Evolutionary conservation across 2,329 filamentous ascomycete genomes (phyloP).

Genomic region (Sclerotinia glacialis): DNA sequence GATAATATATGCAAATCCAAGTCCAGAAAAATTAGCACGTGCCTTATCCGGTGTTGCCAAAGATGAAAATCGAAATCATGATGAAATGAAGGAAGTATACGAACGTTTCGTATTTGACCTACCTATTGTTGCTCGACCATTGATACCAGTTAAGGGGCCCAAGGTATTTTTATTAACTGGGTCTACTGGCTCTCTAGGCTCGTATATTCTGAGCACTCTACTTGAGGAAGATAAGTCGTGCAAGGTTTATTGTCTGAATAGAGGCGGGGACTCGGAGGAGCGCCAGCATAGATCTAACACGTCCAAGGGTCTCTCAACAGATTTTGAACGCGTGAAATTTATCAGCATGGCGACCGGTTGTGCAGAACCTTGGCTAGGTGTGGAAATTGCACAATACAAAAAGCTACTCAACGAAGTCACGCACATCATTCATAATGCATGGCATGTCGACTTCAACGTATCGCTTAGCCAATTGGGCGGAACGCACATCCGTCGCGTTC

Average conservation of each 20-base stretch:
- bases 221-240: conserved; percentile 38
- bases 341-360: conserved; percentile 46
- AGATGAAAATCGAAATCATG: not conserved
- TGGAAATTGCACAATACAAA: conserved; percentile 36
- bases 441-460: conserved; percentile 43
- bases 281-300: not conserved
- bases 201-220: conserved; percentile 46
- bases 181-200: conserved; percentile 49
- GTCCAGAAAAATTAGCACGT: not conserved
- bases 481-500: not conserved
- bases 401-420: conserved; percentile 1
- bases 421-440: conserved; percentile 30
- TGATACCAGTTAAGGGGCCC: not conserved
- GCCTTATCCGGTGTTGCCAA: not conserved
- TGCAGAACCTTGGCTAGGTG: conserved; percentile 46
- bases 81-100: conserved; percentile 4
- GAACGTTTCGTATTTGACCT: conserved; percentile 5
- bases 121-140: conserved; percentile 1
- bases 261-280: conserved; percentile 34
- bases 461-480: conserved; percentile 37
- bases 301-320: not conserved
- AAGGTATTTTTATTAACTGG: conserved; percentile 44
- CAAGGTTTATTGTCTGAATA: conserved; percentile 50
- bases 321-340: conserved; percentile 45
- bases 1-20: conserved; percentile 10